Conservation (phyloP, 1,284 basidiomycete species). For the Vanrija sp. region DNA sequence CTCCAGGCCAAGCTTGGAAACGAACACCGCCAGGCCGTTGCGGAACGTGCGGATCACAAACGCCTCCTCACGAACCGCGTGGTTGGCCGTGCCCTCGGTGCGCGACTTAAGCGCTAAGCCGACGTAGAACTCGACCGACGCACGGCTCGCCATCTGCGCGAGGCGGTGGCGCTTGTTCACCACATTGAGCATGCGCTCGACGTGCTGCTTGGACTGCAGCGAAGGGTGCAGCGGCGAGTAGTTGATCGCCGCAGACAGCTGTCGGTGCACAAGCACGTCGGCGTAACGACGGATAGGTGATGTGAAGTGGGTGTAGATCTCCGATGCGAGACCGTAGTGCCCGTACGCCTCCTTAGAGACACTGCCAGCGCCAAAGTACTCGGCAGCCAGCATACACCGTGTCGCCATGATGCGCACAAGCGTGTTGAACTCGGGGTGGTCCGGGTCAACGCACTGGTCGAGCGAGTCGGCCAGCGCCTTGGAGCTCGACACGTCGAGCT, state of each 20-base stretch:
- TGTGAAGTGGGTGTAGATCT: slow-evolving; percentile 98
- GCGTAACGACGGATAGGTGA: slow-evolving; percentile 88
- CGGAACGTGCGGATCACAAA: slow-evolving; percentile 93
- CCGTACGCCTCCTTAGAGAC: slow-evolving; percentile 88
- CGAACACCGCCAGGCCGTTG: slow-evolving; percentile 94
- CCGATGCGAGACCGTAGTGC: slow-evolving; percentile 93
- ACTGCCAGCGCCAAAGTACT: slow-evolving; percentile 96
- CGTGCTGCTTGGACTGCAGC: slow-evolving; percentile 81
- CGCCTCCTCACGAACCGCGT: slow-evolving; percentile 64
- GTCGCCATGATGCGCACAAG: slow-evolving; percentile 99
- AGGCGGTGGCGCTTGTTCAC: slow-evolving; percentile 91
- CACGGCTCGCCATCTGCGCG: slow-evolving; percentile 94
- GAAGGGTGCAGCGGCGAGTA: slow-evolving; percentile 78
- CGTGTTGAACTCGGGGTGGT: slow-evolving; percentile 88
- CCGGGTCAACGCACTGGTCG: slow-evolving; percentile 78
- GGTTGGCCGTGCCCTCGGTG: slow-evolving; percentile 50
- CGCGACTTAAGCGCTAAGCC: slow-evolving; percentile 81
- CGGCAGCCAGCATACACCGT: slow-evolving; percentile 95
- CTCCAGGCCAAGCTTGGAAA: slow-evolving; percentile 86
- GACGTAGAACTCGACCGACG: slow-evolving; percentile 96
- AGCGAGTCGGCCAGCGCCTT: slow-evolving; percentile 84
- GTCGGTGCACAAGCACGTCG: slow-evolving; percentile 93
- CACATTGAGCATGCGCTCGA: slow-evolving; percentile 77
- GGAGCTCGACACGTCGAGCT: slow-evolving; percentile 88
- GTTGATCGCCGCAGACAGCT: slow-evolving; percentile 85